These are phyloP conservation scores for Trapa incisa DNA, from an alignment of 345 rosid genomes.

Conservation along the genomic window DNA sequence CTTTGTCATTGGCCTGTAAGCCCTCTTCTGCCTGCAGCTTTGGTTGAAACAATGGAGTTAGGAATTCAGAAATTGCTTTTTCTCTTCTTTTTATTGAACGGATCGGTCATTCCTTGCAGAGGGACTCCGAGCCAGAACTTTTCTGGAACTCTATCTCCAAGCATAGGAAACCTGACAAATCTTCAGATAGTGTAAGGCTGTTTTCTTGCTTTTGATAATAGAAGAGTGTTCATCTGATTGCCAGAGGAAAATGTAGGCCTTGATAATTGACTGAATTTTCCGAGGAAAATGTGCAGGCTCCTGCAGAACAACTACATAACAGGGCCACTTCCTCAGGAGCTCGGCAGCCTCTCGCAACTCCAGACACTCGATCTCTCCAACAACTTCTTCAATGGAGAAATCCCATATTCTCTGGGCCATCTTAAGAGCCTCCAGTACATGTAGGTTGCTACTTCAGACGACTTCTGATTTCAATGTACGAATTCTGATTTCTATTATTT, in stretches of 20 bases:
- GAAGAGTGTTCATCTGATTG: too few relatives aligned
- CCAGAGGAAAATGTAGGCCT: not conserved
- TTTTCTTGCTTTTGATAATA: not conserved
- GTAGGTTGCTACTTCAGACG: constrained; percentile 30
- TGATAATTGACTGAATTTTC: not conserved
- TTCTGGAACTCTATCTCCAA: constrained; percentile 18
- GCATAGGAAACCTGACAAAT: constrained; percentile 18
- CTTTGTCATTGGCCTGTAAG: constrained; percentile 18
- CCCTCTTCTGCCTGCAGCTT: not conserved
- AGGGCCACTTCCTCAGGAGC: constrained; percentile 68
- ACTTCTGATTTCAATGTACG: not conserved
- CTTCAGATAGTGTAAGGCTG: constrained; percentile 16
- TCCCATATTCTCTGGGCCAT: constrained; percentile 56
- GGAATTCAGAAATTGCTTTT: not conserved
- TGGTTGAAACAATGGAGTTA: not conserved
- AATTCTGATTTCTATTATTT: not conserved
- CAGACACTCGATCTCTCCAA: constrained; percentile 85
- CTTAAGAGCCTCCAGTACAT: constrained; percentile 64
- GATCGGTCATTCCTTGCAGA: constrained; percentile 3
- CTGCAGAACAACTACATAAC: constrained; percentile 82
- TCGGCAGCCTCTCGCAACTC: constrained; percentile 62
- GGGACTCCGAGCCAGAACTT: constrained; percentile 17
- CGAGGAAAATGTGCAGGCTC: constrained; percentile 4
- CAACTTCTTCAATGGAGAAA: constrained; percentile 55
- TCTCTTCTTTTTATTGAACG: too few relatives aligned